Percentiles rank a stretch among this genome's conserved stretches.
phyloP scores from a whole-genome alignment of 164 flowering plant genomes.

The Malania oleifera region DNA sequence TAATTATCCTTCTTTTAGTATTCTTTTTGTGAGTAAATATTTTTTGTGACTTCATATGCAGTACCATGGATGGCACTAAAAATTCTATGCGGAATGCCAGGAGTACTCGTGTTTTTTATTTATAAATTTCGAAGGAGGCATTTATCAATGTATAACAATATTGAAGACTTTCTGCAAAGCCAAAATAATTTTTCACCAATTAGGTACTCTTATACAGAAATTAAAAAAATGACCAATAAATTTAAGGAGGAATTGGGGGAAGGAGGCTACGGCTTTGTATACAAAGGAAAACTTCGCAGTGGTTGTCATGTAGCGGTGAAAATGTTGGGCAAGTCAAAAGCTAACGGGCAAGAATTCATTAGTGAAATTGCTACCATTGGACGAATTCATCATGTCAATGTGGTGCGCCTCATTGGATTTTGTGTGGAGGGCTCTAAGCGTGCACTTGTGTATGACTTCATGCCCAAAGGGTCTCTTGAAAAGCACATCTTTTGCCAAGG shows the following conservation, averaged over 20 bases:
- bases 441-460: no score
- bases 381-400: no score
- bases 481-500: no score
- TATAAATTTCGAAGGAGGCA: not conserved
- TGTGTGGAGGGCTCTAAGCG: no score
- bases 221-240: not conserved
- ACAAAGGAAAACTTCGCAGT: not conserved
- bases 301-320: not conserved
- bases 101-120: no score
- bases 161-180: slow-evolving; percentile 1
- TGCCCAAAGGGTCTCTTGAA: no score
- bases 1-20: no score
- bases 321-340: not conserved
- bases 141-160: not conserved
- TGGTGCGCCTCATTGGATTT: no score
- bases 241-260: not conserved
- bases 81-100: no score
- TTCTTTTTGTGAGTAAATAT: no score
- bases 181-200: not conserved
- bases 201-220: not conserved
- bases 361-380: not conserved
- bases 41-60: no score
- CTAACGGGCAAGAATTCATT: not conserved
- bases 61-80: no score
- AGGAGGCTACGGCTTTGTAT: not conserved